Evolutionary conservation across 139 green algal genomes (phyloP), one percentile per base, ranked within the genome.

Genomic region (Chlorella sp.): DNA sequence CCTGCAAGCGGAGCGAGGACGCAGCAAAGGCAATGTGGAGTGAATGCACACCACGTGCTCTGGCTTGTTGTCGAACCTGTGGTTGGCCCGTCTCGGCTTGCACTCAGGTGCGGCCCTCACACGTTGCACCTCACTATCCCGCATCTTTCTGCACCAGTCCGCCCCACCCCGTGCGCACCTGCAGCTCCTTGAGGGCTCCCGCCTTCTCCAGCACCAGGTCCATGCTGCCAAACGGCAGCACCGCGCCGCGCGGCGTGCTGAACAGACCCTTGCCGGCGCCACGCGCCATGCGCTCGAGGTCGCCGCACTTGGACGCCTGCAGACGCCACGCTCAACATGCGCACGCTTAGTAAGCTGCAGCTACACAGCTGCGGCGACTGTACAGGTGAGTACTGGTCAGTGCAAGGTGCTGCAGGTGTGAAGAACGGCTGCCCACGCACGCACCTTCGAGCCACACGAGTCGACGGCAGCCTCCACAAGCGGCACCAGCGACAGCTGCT

Each of bases 161-260:
- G 24, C 6, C 55, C 6, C 55, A 63, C 17, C 55, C 55, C 6
- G 3, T 63, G 10, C 62, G 23, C 30, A 67, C 62, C 62, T 67
- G 62, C 3, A 29, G 35, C 62, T 67, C 62, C 62, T 67, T 67
- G 29, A 35, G 10, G 5, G 23, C 27, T 3, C 30, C 62, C 34
- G 72, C 76, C 33, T 83, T 80, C 32, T 77, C 71, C 30, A 94
- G 71, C 2, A 84, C 88, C 24, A 76, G 50, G 42, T 97, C 91
- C 88, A 99, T 93, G n/a, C 35, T 75, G 24, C 95, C 95, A 83
- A 96, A 99, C 0, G 95, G 95, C 50, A 99, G 70, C 35, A 80
- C 83, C 4, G 83, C 80, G 1, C 93, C 92, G 0, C 67, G 60
- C 1, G 93, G 84, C 0, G 87, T 83, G 6, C 35, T 49, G 61